These are phyloP conservation scores for Pluteus cervinus DNA, from an alignment of 768 basidiomycete species.

Conservation along the genomic window DNA sequence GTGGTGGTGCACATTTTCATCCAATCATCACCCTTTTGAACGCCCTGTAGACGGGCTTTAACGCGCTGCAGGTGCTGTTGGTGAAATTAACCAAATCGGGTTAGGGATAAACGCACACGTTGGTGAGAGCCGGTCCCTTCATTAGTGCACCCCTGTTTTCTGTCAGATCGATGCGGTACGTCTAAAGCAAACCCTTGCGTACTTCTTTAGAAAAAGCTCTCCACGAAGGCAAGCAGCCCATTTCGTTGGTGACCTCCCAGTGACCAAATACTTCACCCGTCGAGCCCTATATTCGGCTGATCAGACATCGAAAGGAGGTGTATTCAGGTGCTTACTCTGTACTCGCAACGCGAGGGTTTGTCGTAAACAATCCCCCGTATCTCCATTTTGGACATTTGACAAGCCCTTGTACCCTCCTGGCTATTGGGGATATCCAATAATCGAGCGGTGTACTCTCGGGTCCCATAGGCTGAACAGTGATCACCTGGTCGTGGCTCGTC, in stretches of 20 bases:
- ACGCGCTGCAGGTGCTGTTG: conserved; percentile 25
- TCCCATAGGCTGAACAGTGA: conserved; percentile 22
- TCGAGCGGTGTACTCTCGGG: conserved; percentile 23
- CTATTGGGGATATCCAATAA: conserved; percentile 21
- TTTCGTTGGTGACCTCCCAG: conserved; percentile 22
- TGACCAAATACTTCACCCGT: conserved; percentile 23
- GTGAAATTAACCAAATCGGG: too few species aligned
- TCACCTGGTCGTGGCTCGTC: conserved; percentile 14
- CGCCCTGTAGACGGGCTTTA: conserved; percentile 20
- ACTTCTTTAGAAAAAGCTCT: conserved; percentile 22
- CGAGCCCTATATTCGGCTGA: too few species aligned
- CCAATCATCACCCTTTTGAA: conserved; percentile 21
- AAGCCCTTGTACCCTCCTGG: conserved; percentile 18
- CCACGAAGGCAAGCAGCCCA: conserved; percentile 24
- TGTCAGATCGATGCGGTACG: conserved; percentile 1
- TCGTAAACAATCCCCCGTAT: conserved; percentile 19
- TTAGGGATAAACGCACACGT: too few species aligned
- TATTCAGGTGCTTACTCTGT: conserved; percentile 21
- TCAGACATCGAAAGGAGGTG: too few species aligned
- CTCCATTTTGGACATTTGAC: conserved; percentile 18
- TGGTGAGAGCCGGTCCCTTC: conserved; percentile 16
- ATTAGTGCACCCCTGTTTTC: conserved; percentile 24
- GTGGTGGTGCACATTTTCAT: conserved; percentile 21
- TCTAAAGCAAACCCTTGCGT: conserved; percentile 3
- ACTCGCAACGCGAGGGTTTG: conserved; percentile 22